Percentiles rank a stretch among this genome's conserved stretches.
phyloP scores from a whole-genome alignment of 1,284 basidiomycete species.

The Ustilago hordei region DNA sequence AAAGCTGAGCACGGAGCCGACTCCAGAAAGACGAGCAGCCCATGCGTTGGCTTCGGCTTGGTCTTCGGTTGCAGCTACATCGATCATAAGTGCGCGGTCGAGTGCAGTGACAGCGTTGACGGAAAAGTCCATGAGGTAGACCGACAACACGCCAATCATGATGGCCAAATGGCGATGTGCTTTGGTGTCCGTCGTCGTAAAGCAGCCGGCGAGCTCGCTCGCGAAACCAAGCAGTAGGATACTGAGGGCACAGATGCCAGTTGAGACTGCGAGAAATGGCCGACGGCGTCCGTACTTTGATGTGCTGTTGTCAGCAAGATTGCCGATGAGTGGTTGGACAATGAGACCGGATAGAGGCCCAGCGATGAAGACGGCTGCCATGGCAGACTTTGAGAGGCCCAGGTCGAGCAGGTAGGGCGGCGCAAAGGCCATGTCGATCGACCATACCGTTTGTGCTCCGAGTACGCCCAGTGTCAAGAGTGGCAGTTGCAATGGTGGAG shows the following conservation, averaged over 20 bases:
- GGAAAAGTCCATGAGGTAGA: conserved; percentile 91
- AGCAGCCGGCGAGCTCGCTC: conserved; percentile 56
- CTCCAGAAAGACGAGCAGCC: conserved; percentile 82
- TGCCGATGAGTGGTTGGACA: conserved; percentile 70
- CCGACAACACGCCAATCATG: conserved; percentile 82
- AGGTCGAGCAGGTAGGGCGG: conserved; percentile 63
- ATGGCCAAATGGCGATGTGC: conserved; percentile 74
- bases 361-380: conserved; percentile 63
- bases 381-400: conserved; percentile 59
- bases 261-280: conserved; percentile 67
- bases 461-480: conserved; percentile 60
- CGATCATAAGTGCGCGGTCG: conserved; percentile 83
- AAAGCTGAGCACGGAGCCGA: conserved; percentile 63
- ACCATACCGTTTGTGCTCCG: conserved; percentile 66
- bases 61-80: conserved; percentile 74
- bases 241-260: conserved; percentile 59
- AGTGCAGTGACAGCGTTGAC: conserved; percentile 90
- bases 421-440: conserved; percentile 66
- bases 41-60: conserved; percentile 93
- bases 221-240: conserved; percentile 68
- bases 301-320: conserved; percentile 68
- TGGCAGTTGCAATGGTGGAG: conserved; percentile 43
- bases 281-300: conserved; percentile 68
- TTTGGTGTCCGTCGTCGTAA: conserved; percentile 22
- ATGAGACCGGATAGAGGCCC: conserved; percentile 65